phyloP scores from a whole-genome alignment of 2,329 filamentous ascomycete genomes.

The Cytospora chrysosperma region DNA sequence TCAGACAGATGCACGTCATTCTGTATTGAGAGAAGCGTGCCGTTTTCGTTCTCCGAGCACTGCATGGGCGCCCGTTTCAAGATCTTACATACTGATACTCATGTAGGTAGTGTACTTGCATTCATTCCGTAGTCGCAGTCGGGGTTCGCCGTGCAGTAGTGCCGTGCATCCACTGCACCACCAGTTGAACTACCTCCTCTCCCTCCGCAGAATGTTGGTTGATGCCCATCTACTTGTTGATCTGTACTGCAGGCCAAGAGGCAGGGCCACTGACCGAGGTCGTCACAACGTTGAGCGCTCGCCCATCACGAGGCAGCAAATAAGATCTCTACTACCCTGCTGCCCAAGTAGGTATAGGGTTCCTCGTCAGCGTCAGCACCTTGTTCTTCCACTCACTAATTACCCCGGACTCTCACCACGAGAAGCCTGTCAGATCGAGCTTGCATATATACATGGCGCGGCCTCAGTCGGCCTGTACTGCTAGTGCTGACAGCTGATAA shows the following conservation, averaged over 20 bases:
- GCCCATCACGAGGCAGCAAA: too few relatives aligned
- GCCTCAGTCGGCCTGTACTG: background rate
- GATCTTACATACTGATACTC: conserved; percentile 4
- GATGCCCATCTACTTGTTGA: background rate
- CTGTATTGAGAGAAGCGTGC: background rate
- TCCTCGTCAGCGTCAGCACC: background rate
- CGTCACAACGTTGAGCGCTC: too few relatives aligned
- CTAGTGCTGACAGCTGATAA: background rate
- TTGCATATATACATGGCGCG: background rate
- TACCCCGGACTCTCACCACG: background rate
- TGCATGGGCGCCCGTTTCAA: background rate
- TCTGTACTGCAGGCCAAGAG: background rate
- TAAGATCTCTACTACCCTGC: too few relatives aligned
- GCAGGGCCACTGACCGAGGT: background rate
- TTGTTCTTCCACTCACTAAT: too few relatives aligned
- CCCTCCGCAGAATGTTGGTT: too few relatives aligned
- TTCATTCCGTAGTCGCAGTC: conserved; percentile 1
- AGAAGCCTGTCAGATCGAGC: background rate
- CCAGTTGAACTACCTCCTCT: too few relatives aligned
- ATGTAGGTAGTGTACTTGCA: background rate
- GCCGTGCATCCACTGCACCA: too few relatives aligned
- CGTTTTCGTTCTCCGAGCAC: background rate
- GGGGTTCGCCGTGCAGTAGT: conserved; percentile 15
- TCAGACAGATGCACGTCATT: background rate
- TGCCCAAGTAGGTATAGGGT: too few relatives aligned